Base-by-base conservation (phyloP, 1,284 basidiomycete genomes). In the Tilletiopsis washingtonensis region DNA sequence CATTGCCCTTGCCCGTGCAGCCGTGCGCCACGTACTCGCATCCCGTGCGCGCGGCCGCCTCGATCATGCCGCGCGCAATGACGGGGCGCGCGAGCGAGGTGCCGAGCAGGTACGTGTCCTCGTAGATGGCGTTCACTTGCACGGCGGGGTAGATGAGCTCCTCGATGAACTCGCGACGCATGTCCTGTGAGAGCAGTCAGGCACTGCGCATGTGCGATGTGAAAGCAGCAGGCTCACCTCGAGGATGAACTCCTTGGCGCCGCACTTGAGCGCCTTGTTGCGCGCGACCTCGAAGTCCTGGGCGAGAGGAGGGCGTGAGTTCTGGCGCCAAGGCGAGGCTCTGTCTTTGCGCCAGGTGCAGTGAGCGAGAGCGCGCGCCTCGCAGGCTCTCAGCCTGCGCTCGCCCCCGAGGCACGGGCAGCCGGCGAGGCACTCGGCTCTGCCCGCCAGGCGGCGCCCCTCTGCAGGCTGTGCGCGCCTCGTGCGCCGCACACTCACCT, bases 1-100 rank as follows among this genome's bases (percentile, higher is more conserved):
- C 93, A 76, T 98, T 98, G 51, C 93, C 93, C 79, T 98, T 98
- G 53, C 93, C 93, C 42, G 93, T 99, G 81, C 93, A 99, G 36
- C 93, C 93, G 77, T 98, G 94, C 34, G 91, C 86, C 61, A 98
- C 93, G 74, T 81, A 98, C 76, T 46, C 54, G 47, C 61, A 63
- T 39, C 64, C 57, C 76, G 94, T 89, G 67, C 78, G 80, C 43
- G 86, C 88, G 39, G 94, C 94, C 49, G 88, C 80, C 50, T 85
- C 84, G 64, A 99, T 98, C 94, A 99, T 98, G 45, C 91, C 93
- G 57, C 93, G 91, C 52, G 94, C 91, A 73, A 98, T 99, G 69
- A 99, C 93, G 32, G 93, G 93, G 46, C 93, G 88, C 50, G 93
- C 93, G 49, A 98, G 84, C 25, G 93, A 97, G 34, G 94, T 98